These are phyloP conservation scores for Ceratocystis eucalypticola DNA, from an alignment of 2,329 filamentous ascomycete genomes.

Conservation along the genomic window DNA sequence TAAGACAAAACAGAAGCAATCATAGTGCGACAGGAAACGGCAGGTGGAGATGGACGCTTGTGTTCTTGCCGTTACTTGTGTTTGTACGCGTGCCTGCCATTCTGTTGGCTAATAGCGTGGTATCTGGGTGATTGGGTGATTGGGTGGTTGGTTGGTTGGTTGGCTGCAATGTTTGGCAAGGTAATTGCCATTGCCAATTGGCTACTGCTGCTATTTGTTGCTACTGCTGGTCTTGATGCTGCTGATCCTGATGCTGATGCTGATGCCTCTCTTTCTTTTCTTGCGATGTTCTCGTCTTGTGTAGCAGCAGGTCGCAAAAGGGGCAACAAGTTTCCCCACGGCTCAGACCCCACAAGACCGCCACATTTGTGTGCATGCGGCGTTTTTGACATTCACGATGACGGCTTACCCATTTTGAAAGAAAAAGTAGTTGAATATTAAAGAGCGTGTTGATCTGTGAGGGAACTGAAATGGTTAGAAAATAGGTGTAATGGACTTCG, in stretches of 20 bases:
- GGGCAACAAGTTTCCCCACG: background rate
- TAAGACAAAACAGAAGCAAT: background rate
- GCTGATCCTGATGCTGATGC: background rate
- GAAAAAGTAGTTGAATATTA: background rate
- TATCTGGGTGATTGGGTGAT: background rate
- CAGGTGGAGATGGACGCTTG: background rate
- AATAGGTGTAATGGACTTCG: background rate
- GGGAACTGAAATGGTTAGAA: background rate
- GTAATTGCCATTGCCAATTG: conserved; percentile 1
- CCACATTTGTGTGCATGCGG: background rate
- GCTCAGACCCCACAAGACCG: background rate
- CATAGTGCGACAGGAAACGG: background rate
- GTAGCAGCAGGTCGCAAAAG: background rate
- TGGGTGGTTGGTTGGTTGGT: background rate
- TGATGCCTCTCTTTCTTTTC: background rate
- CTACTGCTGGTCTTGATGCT: background rate
- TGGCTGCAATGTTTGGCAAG: background rate
- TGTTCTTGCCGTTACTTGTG: background rate
- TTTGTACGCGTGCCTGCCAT: background rate
- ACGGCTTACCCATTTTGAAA: conserved; percentile 4
- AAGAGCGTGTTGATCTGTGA: background rate
- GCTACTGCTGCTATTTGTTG: background rate
- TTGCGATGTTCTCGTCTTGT: background rate
- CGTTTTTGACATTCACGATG: background rate
- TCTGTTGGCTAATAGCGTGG: too few relatives aligned